Evolutionary conservation across 768 basidiomycete genomes (phyloP), one percentile per base, ranked within the genome.

Genomic region (Termitomyces sp.): DNA sequence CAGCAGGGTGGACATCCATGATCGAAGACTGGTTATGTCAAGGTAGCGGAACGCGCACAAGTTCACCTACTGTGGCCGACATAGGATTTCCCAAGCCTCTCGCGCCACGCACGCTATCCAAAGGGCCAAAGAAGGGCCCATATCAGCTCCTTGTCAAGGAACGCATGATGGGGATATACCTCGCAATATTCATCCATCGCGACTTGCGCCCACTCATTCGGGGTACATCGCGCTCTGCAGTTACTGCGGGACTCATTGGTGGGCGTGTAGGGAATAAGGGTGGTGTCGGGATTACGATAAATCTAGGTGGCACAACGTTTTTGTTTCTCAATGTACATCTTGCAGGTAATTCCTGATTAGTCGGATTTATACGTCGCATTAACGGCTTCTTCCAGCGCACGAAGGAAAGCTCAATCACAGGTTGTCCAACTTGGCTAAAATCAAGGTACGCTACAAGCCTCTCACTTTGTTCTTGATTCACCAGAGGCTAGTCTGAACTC

Each of bases 261-360:
- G 95, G 95, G 0, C 76, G 95, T 47, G 79, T 97, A 2, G 95
- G 95, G 5, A 98, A 98, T 69, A 98, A 98, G 68, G 85, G 95
- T 1, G 92, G 89, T 16, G 91, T 95, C 26, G 95, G 92, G n/a
- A 88, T 97, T 61, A 91, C 89, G 59, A 71, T 96, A 44, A 88
- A 93, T 63, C 76, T 98, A 20, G 86, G 84, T 47, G 88, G 87
- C n/a, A 87, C 84, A 24, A 89, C 92, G 0, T 79, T 97, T 45
- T 77, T 98, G 13, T 96, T 98, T 70, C 73, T 97, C 65, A 97
- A 96, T 64, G 89, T 92, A 0, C 95, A 98, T 71, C 77, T 97
- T 26, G 91, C 95, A 20, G 94, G 92, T 84, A 60, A 39, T 76
- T 58, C 20, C 13, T 32, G 26, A 14, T 13, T 30, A 13, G 9